phyloP scores from a whole-genome alignment of 768 basidiomycete species.

The Auricularia cornea region DNA sequence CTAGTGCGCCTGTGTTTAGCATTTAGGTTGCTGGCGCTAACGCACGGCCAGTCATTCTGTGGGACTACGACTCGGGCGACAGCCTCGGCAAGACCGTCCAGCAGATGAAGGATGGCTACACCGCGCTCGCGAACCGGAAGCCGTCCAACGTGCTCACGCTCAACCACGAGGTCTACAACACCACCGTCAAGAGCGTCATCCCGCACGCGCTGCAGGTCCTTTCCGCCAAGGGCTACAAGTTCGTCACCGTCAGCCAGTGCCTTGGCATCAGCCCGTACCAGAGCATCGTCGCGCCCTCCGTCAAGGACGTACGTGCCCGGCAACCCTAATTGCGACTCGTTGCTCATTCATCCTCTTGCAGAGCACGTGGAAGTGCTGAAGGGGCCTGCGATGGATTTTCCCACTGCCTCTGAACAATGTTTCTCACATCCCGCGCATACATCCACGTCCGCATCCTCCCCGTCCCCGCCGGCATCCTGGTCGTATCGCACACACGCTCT shows the following conservation, averaged over 20 bases:
- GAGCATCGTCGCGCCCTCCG: neutral
- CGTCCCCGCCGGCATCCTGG: too few relatives aligned
- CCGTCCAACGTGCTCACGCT: conserved; percentile 15
- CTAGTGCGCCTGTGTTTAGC: neutral
- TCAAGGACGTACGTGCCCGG: neutral
- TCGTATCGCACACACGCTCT: too few relatives aligned
- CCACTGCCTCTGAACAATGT: too few relatives aligned
- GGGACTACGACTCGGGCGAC: conserved; percentile 16
- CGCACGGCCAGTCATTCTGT: conserved; percentile 7
- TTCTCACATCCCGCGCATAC: too few relatives aligned
- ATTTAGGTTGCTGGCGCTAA: too few relatives aligned
- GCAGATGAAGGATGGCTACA: conserved; percentile 9
- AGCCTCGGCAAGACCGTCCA: conserved; percentile 9
- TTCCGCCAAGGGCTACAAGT: conserved; percentile 13
- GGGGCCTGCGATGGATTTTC: too few relatives aligned
- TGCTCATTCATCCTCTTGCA: neutral
- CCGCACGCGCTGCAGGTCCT: conserved; percentile 17
- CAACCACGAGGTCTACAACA: conserved; percentile 18
- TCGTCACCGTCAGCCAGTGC: conserved; percentile 20
- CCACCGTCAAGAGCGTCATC: conserved; percentile 14
- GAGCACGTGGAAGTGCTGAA: neutral
- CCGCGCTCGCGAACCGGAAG: conserved; percentile 6
- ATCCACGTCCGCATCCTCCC: too few relatives aligned
- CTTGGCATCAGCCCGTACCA: conserved; percentile 8
- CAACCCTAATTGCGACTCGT: neutral